Evolutionary conservation across 2,329 filamentous ascomycete genomes (phyloP), one percentile per base, ranked within the genome.

Genomic region (Xylaria arbuscula): DNA sequence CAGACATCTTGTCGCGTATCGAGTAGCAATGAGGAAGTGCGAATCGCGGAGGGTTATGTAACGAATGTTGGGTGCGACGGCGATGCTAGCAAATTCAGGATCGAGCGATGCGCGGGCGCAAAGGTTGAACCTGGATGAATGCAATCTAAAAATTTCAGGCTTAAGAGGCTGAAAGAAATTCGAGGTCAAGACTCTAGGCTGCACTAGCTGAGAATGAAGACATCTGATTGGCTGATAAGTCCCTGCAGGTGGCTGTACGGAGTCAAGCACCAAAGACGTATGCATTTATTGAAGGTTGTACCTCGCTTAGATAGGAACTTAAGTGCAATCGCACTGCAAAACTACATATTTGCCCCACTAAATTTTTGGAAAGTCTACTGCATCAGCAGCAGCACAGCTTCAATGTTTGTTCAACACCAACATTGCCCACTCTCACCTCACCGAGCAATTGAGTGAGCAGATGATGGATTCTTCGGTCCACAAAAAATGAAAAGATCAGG

Each of bases 1-100:
- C 77, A 58, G 77, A 78, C 77, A 78, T 78, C 19, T 36, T 57
- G 77, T 78, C 10, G 68, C 76, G 55, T 19, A 70, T 75, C 54
- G 11, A 59, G 58, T 50, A 66, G 60, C 8, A 63, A 62, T 58
- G 19, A 62, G 32, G 45, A 38, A 61, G 59, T 38, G 54, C 48
- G 19, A 17, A 15, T 36, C 40, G n/a, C 62, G 7, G 48, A 6
- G 10, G 17, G 42, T n/a, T 19, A 7, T 22, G 32, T 62, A 50
- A 45, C 42, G 51, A 67, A 58, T 54, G 54, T 38, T 65, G 47
- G 50, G 54, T 68, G 67, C 38, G 48, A 66, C 28, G 67, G 54
- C 50, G 66, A 54, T 60, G 69, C 62, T 66, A 68, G 66, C 66
- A 71, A 71, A 67, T n/a, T 48, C 54, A 17, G 15, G 47, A 38